Conservation (phyloP, 208 protist species). For the Balamuthia mandrillaris region DNA sequence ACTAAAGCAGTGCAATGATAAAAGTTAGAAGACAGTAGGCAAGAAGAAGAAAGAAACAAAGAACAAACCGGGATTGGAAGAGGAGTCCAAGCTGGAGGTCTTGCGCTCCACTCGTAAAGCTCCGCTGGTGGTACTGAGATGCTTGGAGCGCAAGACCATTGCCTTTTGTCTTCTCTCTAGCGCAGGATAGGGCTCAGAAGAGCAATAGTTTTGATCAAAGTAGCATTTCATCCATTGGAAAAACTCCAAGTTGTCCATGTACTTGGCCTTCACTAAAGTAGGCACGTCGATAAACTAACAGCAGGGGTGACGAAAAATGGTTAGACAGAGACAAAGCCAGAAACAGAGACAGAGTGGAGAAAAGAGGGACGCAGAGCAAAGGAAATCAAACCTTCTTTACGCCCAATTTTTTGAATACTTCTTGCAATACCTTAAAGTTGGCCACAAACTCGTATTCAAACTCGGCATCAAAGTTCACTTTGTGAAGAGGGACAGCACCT, state of each 20-base stretch:
- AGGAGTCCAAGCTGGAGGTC: too few relatives aligned
- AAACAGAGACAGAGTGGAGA: neutral
- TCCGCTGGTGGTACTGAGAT: neutral
- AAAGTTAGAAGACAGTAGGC: too few relatives aligned
- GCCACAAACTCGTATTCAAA: conserved; percentile 90
- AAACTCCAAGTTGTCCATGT: conserved; percentile 94
- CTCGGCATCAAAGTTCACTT: conserved; percentile 85
- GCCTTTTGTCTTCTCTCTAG: conserved; percentile 8
- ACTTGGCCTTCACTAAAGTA: conserved; percentile 88
- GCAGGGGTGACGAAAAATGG: neutral
- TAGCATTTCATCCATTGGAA: conserved; percentile 91
- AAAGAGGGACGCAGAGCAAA: neutral
- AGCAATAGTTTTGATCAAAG: conserved; percentile 49
- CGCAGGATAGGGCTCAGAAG: conserved; percentile 38
- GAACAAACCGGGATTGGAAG: too few relatives aligned
- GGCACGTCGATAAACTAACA: conserved; percentile 73
- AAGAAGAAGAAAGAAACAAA: too few relatives aligned
- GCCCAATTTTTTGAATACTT: conserved; percentile 82
- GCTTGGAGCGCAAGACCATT: neutral
- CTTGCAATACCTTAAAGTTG: conserved; percentile 92
- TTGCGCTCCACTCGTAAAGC: neutral
- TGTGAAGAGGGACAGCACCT: conserved; percentile 72
- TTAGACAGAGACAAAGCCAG: neutral
- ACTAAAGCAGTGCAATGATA: too few relatives aligned
- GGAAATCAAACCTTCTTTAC: conserved; percentile 73